Evolutionary conservation across 352 stramenopile species (phyloP).

Genomic region (Pythium chondricola): DNA sequence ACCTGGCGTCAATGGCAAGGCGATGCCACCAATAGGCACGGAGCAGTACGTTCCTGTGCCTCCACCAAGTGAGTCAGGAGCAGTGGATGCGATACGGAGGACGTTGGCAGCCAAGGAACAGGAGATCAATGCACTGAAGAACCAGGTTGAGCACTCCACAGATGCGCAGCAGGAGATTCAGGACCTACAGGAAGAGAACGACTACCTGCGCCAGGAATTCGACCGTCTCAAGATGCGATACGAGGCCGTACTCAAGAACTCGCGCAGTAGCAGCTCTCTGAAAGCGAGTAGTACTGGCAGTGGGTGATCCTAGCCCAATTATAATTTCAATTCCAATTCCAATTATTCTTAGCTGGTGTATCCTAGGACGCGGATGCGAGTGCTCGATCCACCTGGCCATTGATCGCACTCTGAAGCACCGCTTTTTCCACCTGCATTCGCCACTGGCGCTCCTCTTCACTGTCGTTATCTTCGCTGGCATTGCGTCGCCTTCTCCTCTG

Average conservation of each 20-base stretch:
- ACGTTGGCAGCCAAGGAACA: conserved; percentile 57
- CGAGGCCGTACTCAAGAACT: conserved; percentile 26
- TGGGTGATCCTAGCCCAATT: too few relatives aligned
- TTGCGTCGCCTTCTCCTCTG: not conserved
- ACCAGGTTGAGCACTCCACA: conserved; percentile 15
- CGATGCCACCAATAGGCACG: too few relatives aligned
- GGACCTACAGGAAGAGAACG: conserved; percentile 63
- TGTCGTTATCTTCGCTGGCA: not conserved
- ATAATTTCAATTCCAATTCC: too few relatives aligned
- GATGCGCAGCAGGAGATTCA: conserved; percentile 24
- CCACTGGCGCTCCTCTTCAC: conserved; percentile 2
- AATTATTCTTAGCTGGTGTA: too few relatives aligned
- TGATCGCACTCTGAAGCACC: conserved; percentile 32
- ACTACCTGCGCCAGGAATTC: conserved; percentile 59
- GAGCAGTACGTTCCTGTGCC: conserved; percentile 7
- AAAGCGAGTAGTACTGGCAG: too few relatives aligned
- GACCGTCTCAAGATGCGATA: conserved; percentile 61
- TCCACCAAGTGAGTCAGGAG: not conserved
- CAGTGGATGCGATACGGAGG: conserved; percentile 35
- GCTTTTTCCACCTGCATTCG: conserved; percentile 24
- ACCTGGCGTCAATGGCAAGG: not conserved
- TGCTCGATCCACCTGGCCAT: conserved; percentile 29
- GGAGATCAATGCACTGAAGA: conserved; percentile 41
- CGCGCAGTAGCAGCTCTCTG: too few relatives aligned
- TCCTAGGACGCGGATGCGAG: not conserved